A percentile compares a stretch with the other conserved stretches of the same genome.
Evolutionary conservation across 2,329 filamentous ascomycete species (phyloP).

Genomic region (Trichoderma endophyticum): DNA sequence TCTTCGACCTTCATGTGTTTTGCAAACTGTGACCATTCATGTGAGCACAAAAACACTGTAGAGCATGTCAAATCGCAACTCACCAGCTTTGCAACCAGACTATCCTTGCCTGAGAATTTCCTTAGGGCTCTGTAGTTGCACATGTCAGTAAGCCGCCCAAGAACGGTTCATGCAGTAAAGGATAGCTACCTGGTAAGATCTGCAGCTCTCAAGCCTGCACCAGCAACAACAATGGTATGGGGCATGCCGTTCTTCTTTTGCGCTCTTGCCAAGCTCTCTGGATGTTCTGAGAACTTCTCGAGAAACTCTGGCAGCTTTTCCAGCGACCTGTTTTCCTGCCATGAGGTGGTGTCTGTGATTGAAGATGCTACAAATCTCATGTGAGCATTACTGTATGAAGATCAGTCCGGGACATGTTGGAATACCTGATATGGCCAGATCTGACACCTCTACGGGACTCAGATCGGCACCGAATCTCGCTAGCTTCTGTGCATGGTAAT

Average conservation of each 20-base stretch:
- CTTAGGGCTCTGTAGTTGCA: conserved; percentile 57
- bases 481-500: conserved; percentile 78
- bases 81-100: conserved; percentile 76
- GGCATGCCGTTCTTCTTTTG: conserved; percentile 68
- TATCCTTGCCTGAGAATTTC: conserved; percentile 75
- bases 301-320: conserved; percentile 77
- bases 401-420: not conserved
- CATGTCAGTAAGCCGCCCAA: conserved; percentile 13
- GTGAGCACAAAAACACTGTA: not conserved
- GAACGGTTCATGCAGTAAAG: not conserved
- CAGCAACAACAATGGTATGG: conserved; percentile 86
- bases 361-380: conserved; percentile 54
- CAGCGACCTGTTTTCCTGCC: conserved; percentile 61
- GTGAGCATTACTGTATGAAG: conserved; percentile 3
- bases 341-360: conserved; percentile 78
- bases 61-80: conserved; percentile 19
- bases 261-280: conserved; percentile 58
- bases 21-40: conserved; percentile 59
- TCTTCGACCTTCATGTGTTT: conserved; percentile 97
- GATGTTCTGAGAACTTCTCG: conserved; percentile 60
- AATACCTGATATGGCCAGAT: conserved; percentile 73
- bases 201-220: conserved; percentile 79
- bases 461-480: conserved; percentile 75
- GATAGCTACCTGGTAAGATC: conserved; percentile 67
- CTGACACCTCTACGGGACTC: conserved; percentile 79